Conservation (phyloP, 805 yeast species). For the Saccharomycopsis vini region DNA sequence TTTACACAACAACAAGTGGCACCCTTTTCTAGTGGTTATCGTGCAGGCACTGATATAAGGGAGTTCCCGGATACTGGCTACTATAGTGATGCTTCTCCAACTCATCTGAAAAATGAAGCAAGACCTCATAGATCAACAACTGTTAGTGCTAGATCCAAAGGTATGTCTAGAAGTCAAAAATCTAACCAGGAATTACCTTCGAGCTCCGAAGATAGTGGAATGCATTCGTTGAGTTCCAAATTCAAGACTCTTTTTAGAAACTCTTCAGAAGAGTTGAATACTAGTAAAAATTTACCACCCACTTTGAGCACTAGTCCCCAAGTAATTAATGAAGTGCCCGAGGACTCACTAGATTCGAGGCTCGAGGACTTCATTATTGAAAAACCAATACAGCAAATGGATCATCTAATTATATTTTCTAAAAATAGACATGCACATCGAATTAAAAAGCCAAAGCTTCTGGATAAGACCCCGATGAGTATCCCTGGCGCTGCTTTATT, state of each 20-base stretch:
- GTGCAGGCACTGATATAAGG: background rate
- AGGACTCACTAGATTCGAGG: background rate
- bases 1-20: background rate
- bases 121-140: background rate
- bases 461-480: constrained; percentile 4
- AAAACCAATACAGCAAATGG: background rate
- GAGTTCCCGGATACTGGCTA: background rate
- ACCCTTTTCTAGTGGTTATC: background rate
- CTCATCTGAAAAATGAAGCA: background rate
- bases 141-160: background rate
- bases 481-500: constrained; percentile 16
- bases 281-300: background rate
- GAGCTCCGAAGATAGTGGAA: background rate
- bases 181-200: background rate
- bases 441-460: constrained; percentile 12
- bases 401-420: constrained; percentile 5
- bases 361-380: background rate
- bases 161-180: background rate
- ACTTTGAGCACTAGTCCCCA: background rate
- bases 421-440: constrained; percentile 13
- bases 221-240: constrained; percentile 9
- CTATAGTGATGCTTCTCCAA: constrained; percentile 1
- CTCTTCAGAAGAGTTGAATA: background rate
- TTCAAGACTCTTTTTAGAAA: constrained; percentile 11
- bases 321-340: background rate